Conservation (phyloP, 1,284 basidiomycete genomes). For the Rhodotorula sp. region DNA sequence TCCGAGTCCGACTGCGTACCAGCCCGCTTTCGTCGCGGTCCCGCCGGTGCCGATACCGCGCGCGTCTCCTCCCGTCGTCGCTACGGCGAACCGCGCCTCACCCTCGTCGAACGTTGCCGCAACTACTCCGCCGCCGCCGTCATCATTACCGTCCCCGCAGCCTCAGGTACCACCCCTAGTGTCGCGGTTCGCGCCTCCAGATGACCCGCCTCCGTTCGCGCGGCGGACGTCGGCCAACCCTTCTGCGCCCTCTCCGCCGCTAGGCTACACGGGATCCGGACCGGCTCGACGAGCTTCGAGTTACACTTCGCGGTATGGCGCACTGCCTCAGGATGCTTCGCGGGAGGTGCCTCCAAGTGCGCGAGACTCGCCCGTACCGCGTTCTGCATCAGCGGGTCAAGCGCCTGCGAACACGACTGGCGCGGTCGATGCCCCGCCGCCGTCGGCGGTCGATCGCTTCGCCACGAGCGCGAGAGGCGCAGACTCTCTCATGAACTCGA, state of each 20-base stretch:
- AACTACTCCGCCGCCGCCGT: background rate
- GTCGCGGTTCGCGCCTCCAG: slow-evolving; percentile 5
- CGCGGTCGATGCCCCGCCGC: slow-evolving; percentile 1
- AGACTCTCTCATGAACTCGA: slow-evolving; percentile 36
- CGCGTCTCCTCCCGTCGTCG: background rate
- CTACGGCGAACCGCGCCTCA: slow-evolving; percentile 24
- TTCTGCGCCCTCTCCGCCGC: slow-evolving; percentile 16
- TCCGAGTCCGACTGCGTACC: background rate
- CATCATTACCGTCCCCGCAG: background rate
- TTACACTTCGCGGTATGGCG: slow-evolving; percentile 23
- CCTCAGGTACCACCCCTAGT: background rate
- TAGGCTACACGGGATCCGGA: background rate
- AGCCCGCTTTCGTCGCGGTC: background rate
- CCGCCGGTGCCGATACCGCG: background rate
- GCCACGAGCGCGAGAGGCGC: slow-evolving; percentile 11
- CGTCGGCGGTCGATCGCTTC: slow-evolving; percentile 30
- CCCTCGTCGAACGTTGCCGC: slow-evolving; percentile 20
- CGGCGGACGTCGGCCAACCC: slow-evolving; percentile 14
- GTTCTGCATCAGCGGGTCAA: background rate
- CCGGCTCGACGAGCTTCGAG: background rate
- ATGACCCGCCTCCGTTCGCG: slow-evolving; percentile 36
- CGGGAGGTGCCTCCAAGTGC: background rate
- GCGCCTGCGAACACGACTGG: background rate
- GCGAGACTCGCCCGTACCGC: slow-evolving; percentile 10
- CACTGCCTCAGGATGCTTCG: slow-evolving; percentile 16